Evolutionary conservation across 352 stramenopile species (phyloP).

Genomic region (Phytophthora pistaciae): DNA sequence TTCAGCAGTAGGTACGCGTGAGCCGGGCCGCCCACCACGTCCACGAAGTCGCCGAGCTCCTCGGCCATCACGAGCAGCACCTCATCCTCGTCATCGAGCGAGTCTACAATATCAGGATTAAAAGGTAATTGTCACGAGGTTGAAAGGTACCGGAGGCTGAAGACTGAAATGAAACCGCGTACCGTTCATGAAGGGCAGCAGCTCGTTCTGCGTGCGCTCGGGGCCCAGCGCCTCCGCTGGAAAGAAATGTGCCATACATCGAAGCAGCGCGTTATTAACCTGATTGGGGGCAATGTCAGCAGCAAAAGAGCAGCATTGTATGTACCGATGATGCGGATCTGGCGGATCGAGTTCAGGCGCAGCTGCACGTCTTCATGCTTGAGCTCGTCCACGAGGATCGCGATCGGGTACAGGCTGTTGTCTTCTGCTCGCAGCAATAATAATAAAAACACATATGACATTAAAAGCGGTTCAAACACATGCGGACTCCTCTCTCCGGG

Average conservation of each 20-base stretch:
- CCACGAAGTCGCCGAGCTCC: slow-evolving; percentile 90
- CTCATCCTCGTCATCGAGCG: slow-evolving; percentile 98
- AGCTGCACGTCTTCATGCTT: slow-evolving; percentile 94
- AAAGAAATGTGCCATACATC: slow-evolving; percentile 4
- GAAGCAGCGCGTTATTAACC: slow-evolving; percentile 15
- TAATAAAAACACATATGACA: slow-evolving; percentile 26
- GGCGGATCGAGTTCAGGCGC: slow-evolving; percentile 92
- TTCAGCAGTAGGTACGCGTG: slow-evolving; percentile 93
- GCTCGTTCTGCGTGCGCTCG: slow-evolving; percentile 93
- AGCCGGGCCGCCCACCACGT: slow-evolving; percentile 91
- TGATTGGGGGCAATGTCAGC: background rate
- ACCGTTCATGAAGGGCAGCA: slow-evolving; percentile 98
- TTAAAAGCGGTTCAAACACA: slow-evolving; percentile 8
- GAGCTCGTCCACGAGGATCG: slow-evolving; percentile 93
- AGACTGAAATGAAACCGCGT: slow-evolving; percentile 1
- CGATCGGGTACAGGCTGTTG: slow-evolving; percentile 89
- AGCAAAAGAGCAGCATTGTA: background rate
- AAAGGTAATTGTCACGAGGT: slow-evolving; percentile 8
- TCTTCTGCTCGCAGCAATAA: slow-evolving; percentile 42
- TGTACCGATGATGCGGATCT: slow-evolving; percentile 91
- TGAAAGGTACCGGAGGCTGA: background rate
- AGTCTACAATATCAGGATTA: slow-evolving; percentile 71
- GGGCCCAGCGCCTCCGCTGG: slow-evolving; percentile 89
- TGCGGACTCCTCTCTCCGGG: background rate
- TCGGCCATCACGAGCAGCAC: slow-evolving; percentile 96